A percentile compares a stretch with the other conserved stretches of the same genome.
Conservation (phyloP, 805 yeast genomes). For the Wickerhamiella cacticola region DNA sequence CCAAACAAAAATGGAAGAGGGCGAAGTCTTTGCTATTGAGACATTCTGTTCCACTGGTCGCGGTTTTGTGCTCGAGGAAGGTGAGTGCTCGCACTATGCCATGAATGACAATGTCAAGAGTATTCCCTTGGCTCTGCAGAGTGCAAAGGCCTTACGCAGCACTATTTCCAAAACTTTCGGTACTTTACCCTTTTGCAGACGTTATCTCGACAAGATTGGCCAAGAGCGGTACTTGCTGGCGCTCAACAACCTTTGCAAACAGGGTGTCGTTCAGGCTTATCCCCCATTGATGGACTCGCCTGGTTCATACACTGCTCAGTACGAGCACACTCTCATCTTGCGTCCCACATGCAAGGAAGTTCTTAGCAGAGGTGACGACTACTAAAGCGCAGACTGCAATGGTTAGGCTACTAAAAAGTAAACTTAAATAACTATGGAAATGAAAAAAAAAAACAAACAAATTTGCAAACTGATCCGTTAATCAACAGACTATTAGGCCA, state of each 20-base stretch:
- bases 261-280: conserved; percentile 83
- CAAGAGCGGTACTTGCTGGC: conserved; percentile 86
- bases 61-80: conserved; percentile 74
- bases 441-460: too few species aligned
- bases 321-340: conserved; percentile 82
- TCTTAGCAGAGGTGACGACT: conserved; percentile 91
- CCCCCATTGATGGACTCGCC: conserved; percentile 79
- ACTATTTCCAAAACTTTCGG: conserved; percentile 77
- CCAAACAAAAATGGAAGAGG: conserved; percentile 96
- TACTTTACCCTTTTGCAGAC: conserved; percentile 90
- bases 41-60: conserved; percentile 96
- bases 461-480: too few species aligned
- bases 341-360: conserved; percentile 91
- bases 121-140: conserved; percentile 44
- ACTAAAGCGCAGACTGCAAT: conserved; percentile 33
- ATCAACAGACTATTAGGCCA: too few species aligned
- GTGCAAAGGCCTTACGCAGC: conserved; percentile 56
- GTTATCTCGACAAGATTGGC: conserved; percentile 84
- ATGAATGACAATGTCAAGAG: conserved; percentile 39
- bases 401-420: too few species aligned
- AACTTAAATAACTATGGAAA: too few species aligned
- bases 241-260: conserved; percentile 67
- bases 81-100: conserved; percentile 93
- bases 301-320: conserved; percentile 93
- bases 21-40: conserved; percentile 95